Base-by-base conservation (phyloP, 108 stramenopile genomes). In the Nitzschia putrida region DNA sequence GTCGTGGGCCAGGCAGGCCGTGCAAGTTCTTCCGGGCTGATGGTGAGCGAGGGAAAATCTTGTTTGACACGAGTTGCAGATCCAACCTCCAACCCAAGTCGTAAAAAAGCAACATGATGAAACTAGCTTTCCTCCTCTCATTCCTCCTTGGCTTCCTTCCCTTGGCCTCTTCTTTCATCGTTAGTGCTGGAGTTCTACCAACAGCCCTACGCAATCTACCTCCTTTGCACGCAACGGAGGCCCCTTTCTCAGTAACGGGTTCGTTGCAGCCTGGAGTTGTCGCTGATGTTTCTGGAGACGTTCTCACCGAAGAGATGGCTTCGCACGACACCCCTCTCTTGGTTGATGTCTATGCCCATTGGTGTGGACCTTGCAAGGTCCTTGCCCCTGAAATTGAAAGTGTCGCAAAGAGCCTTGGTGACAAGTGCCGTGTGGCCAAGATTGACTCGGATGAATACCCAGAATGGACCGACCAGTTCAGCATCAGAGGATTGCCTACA, bases 331-430 rank as follows among this genome's bases (percentile, higher is more conserved):
- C 77, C 10, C 90, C 91, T 25, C 43, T 96, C 9, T 67, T 96
- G 29, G 69, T 96, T 41, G 95, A 96, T 82, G 83, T 91, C 8
- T 93, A 86, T 59, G 91, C 95, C 14, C 86, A 85, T 6, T 96
- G 92, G 92, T 96, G 95, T 55, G 95, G 95, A 2, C 95, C 95
- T 5, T 96, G 95, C 66, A 85, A 91, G 60, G 61, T 90, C 53
- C 78, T 96, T 64, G 84, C 80, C 12, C 89, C 91, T 0, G 66
- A 86, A 56, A 67, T 96, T 25, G 77, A 78, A 64, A 78, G 66
- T 26, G 91, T 79, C 12, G 95, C 90, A 8, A 41, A 71, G 64
- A 76, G 82, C 49, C 67, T 93, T 12, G 89, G 88, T 2, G 60
- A 74, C 0, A 71, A 71, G 18, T 82, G 89, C 13, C 78, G 91